A percentile compares a stretch with the other conserved stretches of the same genome.
Conservation (phyloP, 2,329 filamentous ascomycete genomes). For the Epichloe elymi region DNA sequence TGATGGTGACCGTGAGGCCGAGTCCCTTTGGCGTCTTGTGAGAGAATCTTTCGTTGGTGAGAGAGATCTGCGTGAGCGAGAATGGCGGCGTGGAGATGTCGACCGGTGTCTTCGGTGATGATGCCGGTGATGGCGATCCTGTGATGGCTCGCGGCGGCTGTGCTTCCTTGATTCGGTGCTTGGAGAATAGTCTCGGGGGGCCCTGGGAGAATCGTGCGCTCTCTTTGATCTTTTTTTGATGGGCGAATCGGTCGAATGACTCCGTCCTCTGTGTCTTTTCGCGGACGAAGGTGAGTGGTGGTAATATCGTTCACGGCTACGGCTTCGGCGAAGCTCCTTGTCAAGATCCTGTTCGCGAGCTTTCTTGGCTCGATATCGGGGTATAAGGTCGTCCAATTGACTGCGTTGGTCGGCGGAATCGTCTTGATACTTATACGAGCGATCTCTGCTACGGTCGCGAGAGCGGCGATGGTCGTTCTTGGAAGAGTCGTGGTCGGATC, state of each 20-base stretch:
- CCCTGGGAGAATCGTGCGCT: slow-evolving; percentile 23
- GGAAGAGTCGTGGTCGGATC: slow-evolving; percentile 18
- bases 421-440: slow-evolving; percentile 14
- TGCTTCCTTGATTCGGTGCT: slow-evolving; percentile 20
- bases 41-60: slow-evolving; percentile 10
- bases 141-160: slow-evolving; percentile 18
- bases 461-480: slow-evolving; percentile 24
- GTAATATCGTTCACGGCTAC: slow-evolving; percentile 20
- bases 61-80: slow-evolving; percentile 17
- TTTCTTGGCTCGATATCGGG: slow-evolving; percentile 22
- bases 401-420: slow-evolving; percentile 14
- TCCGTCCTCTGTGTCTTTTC: slow-evolving; percentile 30
- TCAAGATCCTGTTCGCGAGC: slow-evolving; percentile 18
- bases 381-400: slow-evolving; percentile 25
- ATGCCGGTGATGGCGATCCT: slow-evolving; percentile 16
- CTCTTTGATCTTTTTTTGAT: slow-evolving; percentile 28
- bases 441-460: slow-evolving; percentile 25
- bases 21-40: slow-evolving; percentile 11
- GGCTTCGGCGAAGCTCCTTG: slow-evolving; percentile 21
- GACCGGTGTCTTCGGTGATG: slow-evolving; percentile 5
- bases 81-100: slow-evolving; percentile 17
- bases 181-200: slow-evolving; percentile 25
- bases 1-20: slow-evolving; percentile 14
- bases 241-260: slow-evolving; percentile 23
- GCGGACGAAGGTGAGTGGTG: slow-evolving; percentile 23